Conservation (phyloP, 495 filamentous ascomycete genomes). For the Pyrenopolyporus hunteri region DNA sequence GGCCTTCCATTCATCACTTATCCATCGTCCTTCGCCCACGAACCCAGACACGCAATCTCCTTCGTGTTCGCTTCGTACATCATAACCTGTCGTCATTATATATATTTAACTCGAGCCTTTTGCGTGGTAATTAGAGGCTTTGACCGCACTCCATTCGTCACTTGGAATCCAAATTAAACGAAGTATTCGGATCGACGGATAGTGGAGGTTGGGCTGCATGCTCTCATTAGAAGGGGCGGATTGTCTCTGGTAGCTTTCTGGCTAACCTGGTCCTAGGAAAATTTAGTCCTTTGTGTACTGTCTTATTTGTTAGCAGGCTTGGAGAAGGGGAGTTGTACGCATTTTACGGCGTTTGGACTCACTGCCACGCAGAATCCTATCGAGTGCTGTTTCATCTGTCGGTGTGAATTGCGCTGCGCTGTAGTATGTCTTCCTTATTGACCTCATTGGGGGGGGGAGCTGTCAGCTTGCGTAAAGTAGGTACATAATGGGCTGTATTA, state of each 20-base stretch:
- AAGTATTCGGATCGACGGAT: slow-evolving; percentile 14
- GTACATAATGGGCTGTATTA: too few relatives aligned
- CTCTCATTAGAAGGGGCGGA: slow-evolving; percentile 19
- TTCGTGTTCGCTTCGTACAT: slow-evolving; percentile 39
- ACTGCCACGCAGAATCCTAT: slow-evolving; percentile 33
- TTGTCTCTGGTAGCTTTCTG: slow-evolving; percentile 38
- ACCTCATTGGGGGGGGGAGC: too few relatives aligned
- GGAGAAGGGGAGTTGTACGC: slow-evolving; percentile 38
- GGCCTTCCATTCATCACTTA: background rate
- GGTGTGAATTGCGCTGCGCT: background rate
- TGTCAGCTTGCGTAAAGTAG: too few relatives aligned
- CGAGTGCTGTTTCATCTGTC: slow-evolving; percentile 16
- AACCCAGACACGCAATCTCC: slow-evolving; percentile 30
- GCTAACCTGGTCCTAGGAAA: slow-evolving; percentile 21
- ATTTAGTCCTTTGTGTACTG: slow-evolving; percentile 25
- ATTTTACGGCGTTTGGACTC: slow-evolving; percentile 27
- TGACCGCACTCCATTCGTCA: background rate
- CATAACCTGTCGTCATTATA: slow-evolving; percentile 28
- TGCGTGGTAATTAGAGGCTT: slow-evolving; percentile 21
- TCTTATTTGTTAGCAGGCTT: slow-evolving; percentile 27
- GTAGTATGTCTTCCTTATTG: background rate
- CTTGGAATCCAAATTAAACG: slow-evolving; percentile 14
- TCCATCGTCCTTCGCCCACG: background rate
- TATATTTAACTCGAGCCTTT: slow-evolving; percentile 36
- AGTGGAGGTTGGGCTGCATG: slow-evolving; percentile 6